These are phyloP conservation scores for Volvox africanus DNA, from an alignment of 139 green algal species.

Conservation along the genomic window DNA sequence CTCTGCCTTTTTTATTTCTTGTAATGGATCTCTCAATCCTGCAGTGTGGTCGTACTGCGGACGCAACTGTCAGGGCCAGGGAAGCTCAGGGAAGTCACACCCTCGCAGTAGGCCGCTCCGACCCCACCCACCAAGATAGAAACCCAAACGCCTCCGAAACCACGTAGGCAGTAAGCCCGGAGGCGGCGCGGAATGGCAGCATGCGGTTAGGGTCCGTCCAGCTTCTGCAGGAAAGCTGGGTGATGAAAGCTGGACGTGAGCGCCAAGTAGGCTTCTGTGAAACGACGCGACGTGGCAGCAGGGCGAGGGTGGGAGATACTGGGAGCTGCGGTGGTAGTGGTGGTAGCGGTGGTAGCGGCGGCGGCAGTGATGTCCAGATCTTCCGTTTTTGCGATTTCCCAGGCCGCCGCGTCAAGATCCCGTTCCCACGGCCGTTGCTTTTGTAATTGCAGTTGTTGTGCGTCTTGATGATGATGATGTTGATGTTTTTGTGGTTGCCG, in stretches of 20 bases:
- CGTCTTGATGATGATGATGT: neutral
- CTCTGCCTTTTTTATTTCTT: too few relatives aligned
- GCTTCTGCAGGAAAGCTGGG: neutral
- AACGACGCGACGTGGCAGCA: neutral
- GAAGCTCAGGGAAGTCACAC: too few relatives aligned
- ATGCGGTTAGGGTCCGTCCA: too few relatives aligned
- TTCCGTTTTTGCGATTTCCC: neutral
- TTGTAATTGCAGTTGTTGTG: neutral
- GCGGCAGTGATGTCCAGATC: neutral
- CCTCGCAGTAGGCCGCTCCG: too few relatives aligned
- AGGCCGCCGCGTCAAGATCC: too few relatives aligned
- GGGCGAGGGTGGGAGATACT: neutral
- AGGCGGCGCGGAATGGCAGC: too few relatives aligned
- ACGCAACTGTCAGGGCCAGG: too few relatives aligned
- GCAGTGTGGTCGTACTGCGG: too few relatives aligned
- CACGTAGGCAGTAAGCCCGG: too few relatives aligned
- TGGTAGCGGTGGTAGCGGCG: neutral
- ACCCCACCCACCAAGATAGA: too few relatives aligned
- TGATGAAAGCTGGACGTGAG: conserved; percentile 54
- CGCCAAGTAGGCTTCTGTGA: conserved; percentile 32
- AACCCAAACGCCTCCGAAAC: too few relatives aligned
- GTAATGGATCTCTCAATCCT: too few relatives aligned
- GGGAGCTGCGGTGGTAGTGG: neutral
- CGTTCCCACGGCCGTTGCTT: neutral
- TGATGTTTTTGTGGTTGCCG: neutral